These are phyloP conservation scores for Sarcomyxa edulis DNA, from an alignment of 768 basidiomycete genomes.

Conservation along the genomic window DNA sequence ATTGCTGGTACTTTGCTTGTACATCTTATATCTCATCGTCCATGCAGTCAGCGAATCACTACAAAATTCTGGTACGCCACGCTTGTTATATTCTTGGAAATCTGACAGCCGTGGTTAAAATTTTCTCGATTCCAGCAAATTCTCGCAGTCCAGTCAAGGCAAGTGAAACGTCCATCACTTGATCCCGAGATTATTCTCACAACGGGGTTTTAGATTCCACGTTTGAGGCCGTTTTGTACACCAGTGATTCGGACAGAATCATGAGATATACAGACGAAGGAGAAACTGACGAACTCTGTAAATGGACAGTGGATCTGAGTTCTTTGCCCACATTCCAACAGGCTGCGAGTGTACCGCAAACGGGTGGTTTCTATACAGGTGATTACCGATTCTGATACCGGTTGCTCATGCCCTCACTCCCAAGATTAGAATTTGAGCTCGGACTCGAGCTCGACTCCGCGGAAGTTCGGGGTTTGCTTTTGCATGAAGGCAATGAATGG, in stretches of 20 bases:
- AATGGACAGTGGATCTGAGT: slow-evolving; percentile 84
- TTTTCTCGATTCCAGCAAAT: slow-evolving; percentile 48
- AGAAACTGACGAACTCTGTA: slow-evolving; percentile 68
- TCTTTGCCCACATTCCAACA: slow-evolving; percentile 75
- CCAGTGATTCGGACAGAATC: slow-evolving; percentile 65
- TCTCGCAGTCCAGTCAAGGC: slow-evolving; percentile 60
- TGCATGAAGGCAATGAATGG: slow-evolving; percentile 77
- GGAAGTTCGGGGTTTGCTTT: slow-evolving; percentile 76
- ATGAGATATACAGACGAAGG: slow-evolving; percentile 88
- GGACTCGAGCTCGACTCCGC: slow-evolving; percentile 82
- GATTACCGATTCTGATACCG: slow-evolving; percentile 15
- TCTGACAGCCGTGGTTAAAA: too few relatives aligned
- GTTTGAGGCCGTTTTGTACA: slow-evolving; percentile 80
- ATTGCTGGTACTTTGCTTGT: slow-evolving; percentile 7
- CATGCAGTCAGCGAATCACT: slow-evolving; percentile 70
- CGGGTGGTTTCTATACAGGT: slow-evolving; percentile 79
- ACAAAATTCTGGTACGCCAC: slow-evolving; percentile 77
- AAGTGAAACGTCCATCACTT: slow-evolving; percentile 9
- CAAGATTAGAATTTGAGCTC: slow-evolving; percentile 72
- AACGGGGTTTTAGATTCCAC: slow-evolving; percentile 49
- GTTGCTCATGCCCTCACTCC: slow-evolving; percentile 7
- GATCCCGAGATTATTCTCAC: slow-evolving; percentile 4
- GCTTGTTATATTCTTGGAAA: slow-evolving; percentile 6
- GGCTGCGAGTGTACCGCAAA: slow-evolving; percentile 51
- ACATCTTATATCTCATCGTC: slow-evolving; percentile 9